Base-by-base conservation (phyloP, 768 basidiomycete genomes). In the Sistotremastrum niveocremeum region DNA sequence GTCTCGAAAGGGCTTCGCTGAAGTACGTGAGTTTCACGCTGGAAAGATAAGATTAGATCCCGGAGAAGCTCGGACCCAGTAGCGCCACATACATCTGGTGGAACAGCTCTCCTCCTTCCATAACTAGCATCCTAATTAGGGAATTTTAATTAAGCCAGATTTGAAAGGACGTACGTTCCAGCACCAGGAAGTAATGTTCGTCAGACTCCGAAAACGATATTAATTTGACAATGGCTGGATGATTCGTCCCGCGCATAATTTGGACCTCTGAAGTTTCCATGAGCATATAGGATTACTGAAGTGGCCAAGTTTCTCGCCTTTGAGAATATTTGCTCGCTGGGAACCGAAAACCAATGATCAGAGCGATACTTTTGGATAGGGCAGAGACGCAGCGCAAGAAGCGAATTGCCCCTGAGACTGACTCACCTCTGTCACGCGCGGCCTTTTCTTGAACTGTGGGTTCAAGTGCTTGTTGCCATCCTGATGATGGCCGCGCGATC, bases 81-180 rank as follows among this genome's bases (percentile, higher is more conserved):
- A 35, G 36, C 37, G 36, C 5, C 36, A 33, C 53, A 29, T 40
- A 59, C 58, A 97, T 97, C 61, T 95, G 93, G 60, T 97, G 91
- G 70, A 99, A 99, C 2, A 99, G 71, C 62, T 99, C 95, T 50
- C 95, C 95, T 48, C 95, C 95, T 60, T 84, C 86, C 90, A 97
- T 86, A 40, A 98, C 88, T 94, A 46, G 50, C 41, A 35, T 45
- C 45, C 45, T 8, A 28, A 38, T 34, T 40, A 49, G 41, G 56
- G 29, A 57, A 51, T 45, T 20, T 20, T 20, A 20, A 20, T 20
- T 20, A 20, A 20, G 20, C 20, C 20, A 20, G 20, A 20, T 20
- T 20, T 32, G 12, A 34, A 38, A 42, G 10, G 8, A 72, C 84
- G 56, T 62, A 84, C 87, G 70, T 64, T 99, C 95, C 48, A 99